Evolutionary conservation across 2,329 filamentous ascomycete genomes (phyloP), one percentile per base, ranked within the genome.

Genomic region (Exophiala alcalophila): DNA sequence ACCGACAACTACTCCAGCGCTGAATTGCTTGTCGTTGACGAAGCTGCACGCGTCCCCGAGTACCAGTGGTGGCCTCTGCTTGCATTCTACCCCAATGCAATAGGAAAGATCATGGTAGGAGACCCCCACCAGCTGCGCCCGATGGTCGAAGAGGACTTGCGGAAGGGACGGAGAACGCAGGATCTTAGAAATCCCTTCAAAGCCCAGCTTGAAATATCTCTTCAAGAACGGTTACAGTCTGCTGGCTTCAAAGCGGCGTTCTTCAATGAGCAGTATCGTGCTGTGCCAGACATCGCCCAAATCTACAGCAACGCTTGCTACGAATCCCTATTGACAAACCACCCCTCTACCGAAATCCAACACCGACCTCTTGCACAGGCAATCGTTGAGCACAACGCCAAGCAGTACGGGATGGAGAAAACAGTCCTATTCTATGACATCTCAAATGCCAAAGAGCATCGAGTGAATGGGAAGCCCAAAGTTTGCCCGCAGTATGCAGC

Each of bases 261-360:
- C 19, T 46, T 46, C 28, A 37, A 25, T n/a, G 20, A 20, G 16
- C 43, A 41, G 26, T 41, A 46, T 25, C 42, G 42, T 6, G 42
- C 42, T 11, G 31, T 32, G 11, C 29, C 36, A 10, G 23, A 46
- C 11, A 46, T 46, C 32, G 37, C 43, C 19, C 25, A 16, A 5
- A 31, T 46, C 21, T 41, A 41, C 31, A 46, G 31, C 25, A 23
- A 29, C 4, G 37, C 27, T 14, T 46, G 43, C 18, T 46, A 46
- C 16, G 18, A 19, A 4, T 14, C n/a, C 7, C 36, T 16, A 10
- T 28, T 35, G 4, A 14, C 16, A 8, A 15, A 45, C 16, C 15
- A 35, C 19, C 12, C 28, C 8, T 25, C 40, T 4, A 35, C 40
- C 4, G 3, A 18, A 11, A 7, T 42, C 11, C 19, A 15, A 20